Percentiles rank a stretch among this genome's conserved stretches.
Evolutionary conservation across 2,329 filamentous ascomycete species (phyloP).

Genomic region (Ascochyta koolunga): DNA sequence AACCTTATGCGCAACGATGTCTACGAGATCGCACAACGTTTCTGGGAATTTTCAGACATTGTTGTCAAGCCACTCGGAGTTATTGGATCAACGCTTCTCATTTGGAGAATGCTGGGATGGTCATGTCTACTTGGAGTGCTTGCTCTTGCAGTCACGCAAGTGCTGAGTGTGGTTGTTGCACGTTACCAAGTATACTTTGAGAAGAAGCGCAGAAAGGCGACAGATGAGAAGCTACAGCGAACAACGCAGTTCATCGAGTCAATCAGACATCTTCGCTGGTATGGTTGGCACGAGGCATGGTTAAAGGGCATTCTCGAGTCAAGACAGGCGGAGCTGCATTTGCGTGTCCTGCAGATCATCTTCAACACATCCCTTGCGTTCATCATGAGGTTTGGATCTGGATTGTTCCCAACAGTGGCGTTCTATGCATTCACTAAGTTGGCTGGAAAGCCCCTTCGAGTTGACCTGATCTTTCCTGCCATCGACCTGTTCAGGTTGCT

Average conservation of each 20-base stretch:
- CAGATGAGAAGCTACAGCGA: slow-evolving; percentile 78
- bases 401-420: slow-evolving; percentile 78
- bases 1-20: slow-evolving; percentile 84
- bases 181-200: slow-evolving; percentile 71
- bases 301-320: slow-evolving; percentile 71
- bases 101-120: slow-evolving; percentile 81
- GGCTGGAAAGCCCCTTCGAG: slow-evolving; percentile 69
- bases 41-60: slow-evolving; percentile 85
- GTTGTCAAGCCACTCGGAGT: slow-evolving; percentile 78
- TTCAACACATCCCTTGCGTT: slow-evolving; percentile 69
- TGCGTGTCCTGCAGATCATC: slow-evolving; percentile 68
- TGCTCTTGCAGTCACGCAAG: slow-evolving; percentile 71
- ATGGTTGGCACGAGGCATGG: slow-evolving; percentile 82
- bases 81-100: slow-evolving; percentile 73
- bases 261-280: slow-evolving; percentile 80
- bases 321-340: slow-evolving; percentile 69
- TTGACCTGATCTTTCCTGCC: slow-evolving; percentile 87
- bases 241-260: slow-evolving; percentile 87
- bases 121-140: slow-evolving; percentile 76
- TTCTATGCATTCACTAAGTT: slow-evolving; percentile 82
- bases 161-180: slow-evolving; percentile 71
- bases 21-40: slow-evolving; percentile 80
- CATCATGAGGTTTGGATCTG: slow-evolving; percentile 73
- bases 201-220: slow-evolving; percentile 71
- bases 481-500: slow-evolving; percentile 80